Evolutionary conservation across 768 basidiomycete species (phyloP).

Genomic region (Ramaria sp.): DNA sequence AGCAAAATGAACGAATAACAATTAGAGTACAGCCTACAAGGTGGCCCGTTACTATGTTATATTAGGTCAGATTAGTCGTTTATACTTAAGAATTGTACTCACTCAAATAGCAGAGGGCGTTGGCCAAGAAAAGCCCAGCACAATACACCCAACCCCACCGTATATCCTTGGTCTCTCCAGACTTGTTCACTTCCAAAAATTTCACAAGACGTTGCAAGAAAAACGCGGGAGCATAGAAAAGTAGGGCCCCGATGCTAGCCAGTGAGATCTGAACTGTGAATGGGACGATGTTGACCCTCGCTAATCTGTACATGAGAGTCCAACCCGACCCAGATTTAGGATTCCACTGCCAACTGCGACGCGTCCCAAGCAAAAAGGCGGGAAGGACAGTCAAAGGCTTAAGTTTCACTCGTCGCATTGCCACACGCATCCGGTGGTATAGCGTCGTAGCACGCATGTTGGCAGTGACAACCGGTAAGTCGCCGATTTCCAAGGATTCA

Average conservation of each 20-base stretch:
- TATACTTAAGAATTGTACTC: constrained; percentile 13
- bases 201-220: constrained; percentile 50
- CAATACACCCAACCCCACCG: constrained; percentile 70
- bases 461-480: constrained; percentile 72
- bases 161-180: constrained; percentile 32
- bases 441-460: constrained; percentile 55
- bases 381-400: background rate
- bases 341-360: constrained; percentile 42
- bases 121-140: constrained; percentile 38
- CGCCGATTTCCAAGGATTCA: constrained; percentile 72
- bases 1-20: background rate
- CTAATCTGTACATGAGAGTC: constrained; percentile 49
- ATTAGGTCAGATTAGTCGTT: background rate
- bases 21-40: constrained; percentile 18
- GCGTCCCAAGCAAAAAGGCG: background rate
- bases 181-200: constrained; percentile 56
- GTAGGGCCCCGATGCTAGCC: constrained; percentile 43
- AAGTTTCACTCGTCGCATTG: constrained; percentile 40
- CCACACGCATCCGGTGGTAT: constrained; percentile 53
- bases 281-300: constrained; percentile 39
- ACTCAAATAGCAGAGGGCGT: constrained; percentile 34
- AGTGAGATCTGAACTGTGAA: constrained; percentile 36
- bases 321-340: constrained; percentile 55
- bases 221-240: constrained; percentile 56
- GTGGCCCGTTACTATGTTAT: constrained; percentile 47